Percentiles rank a stretch among this genome's conserved stretches.
Evolutionary conservation across 768 basidiomycete genomes (phyloP).

Genomic region (Wakefieldia striispora): DNA sequence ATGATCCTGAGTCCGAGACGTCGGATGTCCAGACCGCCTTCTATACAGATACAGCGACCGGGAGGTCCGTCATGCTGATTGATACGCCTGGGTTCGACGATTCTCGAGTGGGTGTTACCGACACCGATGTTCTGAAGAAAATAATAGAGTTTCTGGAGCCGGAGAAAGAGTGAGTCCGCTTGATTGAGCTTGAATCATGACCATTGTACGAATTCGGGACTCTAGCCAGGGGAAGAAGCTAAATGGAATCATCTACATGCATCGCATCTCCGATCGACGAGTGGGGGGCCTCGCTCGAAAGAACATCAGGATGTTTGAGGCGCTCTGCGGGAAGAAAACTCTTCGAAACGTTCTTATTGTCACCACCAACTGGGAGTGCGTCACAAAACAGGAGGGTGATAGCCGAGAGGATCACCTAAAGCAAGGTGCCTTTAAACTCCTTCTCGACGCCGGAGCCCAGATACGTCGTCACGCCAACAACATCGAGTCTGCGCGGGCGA

Average conservation of each 20-base stretch:
- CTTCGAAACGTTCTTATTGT: slow-evolving; percentile 43
- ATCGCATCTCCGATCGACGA: slow-evolving; percentile 42
- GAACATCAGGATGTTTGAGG: slow-evolving; percentile 43
- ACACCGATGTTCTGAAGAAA: too few relatives aligned
- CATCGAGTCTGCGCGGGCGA: slow-evolving; percentile 37
- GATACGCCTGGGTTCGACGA: too few relatives aligned
- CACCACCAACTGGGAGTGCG: slow-evolving; percentile 46
- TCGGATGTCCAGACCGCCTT: too few relatives aligned
- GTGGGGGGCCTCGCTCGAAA: slow-evolving; percentile 40
- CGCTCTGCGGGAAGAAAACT: slow-evolving; percentile 42
- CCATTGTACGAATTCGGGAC: background rate
- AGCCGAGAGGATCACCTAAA: slow-evolving; percentile 25
- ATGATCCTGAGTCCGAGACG: too few relatives aligned
- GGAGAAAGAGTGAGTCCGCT: too few relatives aligned
- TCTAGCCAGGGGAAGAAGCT: slow-evolving; percentile 19
- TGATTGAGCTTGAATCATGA: background rate
- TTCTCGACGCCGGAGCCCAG: slow-evolving; percentile 40
- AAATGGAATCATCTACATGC: slow-evolving; percentile 45
- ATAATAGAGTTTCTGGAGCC: too few relatives aligned
- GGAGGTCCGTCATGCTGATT: too few relatives aligned
- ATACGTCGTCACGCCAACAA: slow-evolving; percentile 38
- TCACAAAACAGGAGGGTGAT: slow-evolving; percentile 23
- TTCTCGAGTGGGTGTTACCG: too few relatives aligned
- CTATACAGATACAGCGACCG: too few relatives aligned
- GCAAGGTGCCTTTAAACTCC: slow-evolving; percentile 43